Conservation (phyloP, 306 rosid genomes). For the Vigna radiata region DNA sequence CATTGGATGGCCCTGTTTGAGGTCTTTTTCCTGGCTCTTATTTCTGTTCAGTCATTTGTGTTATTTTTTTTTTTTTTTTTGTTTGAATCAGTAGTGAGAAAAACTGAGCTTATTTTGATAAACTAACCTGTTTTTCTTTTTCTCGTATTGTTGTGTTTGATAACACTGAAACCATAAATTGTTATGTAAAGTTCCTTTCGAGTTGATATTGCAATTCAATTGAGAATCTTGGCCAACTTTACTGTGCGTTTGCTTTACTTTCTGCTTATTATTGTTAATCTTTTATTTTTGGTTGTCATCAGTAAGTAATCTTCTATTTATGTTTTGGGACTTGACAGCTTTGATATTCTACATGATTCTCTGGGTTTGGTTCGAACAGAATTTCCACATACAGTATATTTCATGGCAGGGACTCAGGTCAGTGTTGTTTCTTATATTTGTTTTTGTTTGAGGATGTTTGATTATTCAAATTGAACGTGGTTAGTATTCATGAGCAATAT, state of each 20-base stretch:
- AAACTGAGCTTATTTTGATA: not conserved
- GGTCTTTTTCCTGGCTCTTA: conserved; percentile 48
- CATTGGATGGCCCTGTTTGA: conserved; percentile 91
- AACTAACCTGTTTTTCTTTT: not conserved
- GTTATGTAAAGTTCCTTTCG: conserved; percentile 15
- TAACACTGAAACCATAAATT: not conserved
- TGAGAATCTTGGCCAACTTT: conserved; percentile 16
- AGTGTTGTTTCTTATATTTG: conserved; percentile 35
- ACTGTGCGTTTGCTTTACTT: not conserved
- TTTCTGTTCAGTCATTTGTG: not conserved
- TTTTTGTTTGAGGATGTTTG: not conserved
- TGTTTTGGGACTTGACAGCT: conserved; percentile 65
- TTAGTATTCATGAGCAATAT: conserved; percentile 7
- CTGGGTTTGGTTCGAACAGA: conserved; percentile 79
- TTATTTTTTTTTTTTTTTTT: not conserved
- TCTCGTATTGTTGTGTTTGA: not conserved
- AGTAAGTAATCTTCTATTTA: not conserved
- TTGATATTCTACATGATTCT: conserved; percentile 79
- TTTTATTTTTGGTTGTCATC: not conserved
- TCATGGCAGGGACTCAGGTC: conserved; percentile 96
- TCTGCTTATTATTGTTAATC: not conserved
- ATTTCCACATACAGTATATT: conserved; percentile 81
- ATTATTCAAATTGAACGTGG: conserved; percentile 14
- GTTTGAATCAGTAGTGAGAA: not conserved
- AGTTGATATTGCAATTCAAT: not conserved